A percentile compares a stretch with the other conserved stretches of the same genome.
phyloP scores from a whole-genome alignment of 2,329 filamentous ascomycete genomes.

The Lecanicillium sp. region DNA sequence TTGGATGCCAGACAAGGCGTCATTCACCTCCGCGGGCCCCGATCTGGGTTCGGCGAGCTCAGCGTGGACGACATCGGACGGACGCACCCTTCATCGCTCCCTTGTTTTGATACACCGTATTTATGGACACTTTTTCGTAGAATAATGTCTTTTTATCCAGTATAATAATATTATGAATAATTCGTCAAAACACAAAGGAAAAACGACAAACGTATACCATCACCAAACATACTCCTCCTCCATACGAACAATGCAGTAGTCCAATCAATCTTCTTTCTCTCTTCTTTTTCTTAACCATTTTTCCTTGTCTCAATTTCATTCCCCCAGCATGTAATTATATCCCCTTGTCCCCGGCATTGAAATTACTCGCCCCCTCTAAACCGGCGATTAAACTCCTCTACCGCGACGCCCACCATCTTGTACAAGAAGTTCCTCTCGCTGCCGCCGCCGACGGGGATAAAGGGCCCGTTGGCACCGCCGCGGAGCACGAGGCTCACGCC shows the following conservation, averaged over 20 bases:
- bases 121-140: too few species aligned
- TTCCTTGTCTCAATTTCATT: not conserved
- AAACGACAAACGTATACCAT: too few species aligned
- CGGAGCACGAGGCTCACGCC: slow-evolving; percentile 85
- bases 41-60: not conserved
- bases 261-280: not conserved
- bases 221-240: too few species aligned
- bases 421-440: slow-evolving; percentile 60
- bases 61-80: not conserved
- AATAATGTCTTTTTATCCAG: too few species aligned
- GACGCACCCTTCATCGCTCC: too few species aligned
- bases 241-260: too few species aligned
- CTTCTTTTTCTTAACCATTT: not conserved
- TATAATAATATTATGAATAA: too few species aligned
- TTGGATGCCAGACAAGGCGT: not conserved
- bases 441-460: slow-evolving; percentile 90
- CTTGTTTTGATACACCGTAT: too few species aligned
- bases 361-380: slow-evolving; percentile 39
- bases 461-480: slow-evolving; percentile 88
- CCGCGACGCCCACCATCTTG: slow-evolving; percentile 58
- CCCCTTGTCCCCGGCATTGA: too few species aligned
- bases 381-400: slow-evolving; percentile 61
- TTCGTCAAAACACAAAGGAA: too few species aligned
- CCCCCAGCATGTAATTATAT: not conserved
- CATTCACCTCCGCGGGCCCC: not conserved